Percentiles rank a stretch among this genome's conserved stretches.
Evolutionary conservation across 2,329 filamentous ascomycete species (phyloP).

Genomic region (Metarhizium robertsii): DNA sequence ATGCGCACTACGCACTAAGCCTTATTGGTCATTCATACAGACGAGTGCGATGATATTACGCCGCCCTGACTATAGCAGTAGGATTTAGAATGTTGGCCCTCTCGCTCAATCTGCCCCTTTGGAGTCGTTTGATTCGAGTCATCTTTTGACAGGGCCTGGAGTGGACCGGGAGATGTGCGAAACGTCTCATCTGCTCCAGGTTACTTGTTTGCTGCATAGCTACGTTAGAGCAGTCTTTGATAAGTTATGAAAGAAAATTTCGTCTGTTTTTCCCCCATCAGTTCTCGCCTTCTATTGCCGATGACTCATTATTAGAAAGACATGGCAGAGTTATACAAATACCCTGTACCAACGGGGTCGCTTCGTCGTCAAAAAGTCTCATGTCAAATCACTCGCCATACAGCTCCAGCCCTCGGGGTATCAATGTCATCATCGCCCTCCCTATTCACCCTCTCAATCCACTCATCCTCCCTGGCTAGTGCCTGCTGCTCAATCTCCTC

Average conservation of each 20-base stretch:
- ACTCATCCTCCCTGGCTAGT: constrained; percentile 44
- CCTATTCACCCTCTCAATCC: constrained; percentile 47
- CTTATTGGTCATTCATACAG: neutral
- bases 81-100: neutral
- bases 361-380: neutral
- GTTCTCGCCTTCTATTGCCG: neutral
- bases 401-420: constrained; percentile 32
- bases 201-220: neutral
- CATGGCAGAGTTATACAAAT: neutral
- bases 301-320: neutral
- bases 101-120: neutral
- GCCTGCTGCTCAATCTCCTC: constrained; percentile 50
- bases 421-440: constrained; percentile 26
- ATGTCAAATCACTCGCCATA: constrained; percentile 34
- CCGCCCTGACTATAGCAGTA: neutral
- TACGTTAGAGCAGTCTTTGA: neutral
- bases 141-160: neutral
- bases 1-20: neutral
- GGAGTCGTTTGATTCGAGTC: neutral
- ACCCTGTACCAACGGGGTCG: neutral
- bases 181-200: neutral
- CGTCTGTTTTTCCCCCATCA: neutral
- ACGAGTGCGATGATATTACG: neutral
- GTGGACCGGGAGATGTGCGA: neutral
- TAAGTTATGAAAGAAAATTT: neutral